phyloP scores from a whole-genome alignment of 345 rosid genomes.

The Bretschneidera sinensis region DNA sequence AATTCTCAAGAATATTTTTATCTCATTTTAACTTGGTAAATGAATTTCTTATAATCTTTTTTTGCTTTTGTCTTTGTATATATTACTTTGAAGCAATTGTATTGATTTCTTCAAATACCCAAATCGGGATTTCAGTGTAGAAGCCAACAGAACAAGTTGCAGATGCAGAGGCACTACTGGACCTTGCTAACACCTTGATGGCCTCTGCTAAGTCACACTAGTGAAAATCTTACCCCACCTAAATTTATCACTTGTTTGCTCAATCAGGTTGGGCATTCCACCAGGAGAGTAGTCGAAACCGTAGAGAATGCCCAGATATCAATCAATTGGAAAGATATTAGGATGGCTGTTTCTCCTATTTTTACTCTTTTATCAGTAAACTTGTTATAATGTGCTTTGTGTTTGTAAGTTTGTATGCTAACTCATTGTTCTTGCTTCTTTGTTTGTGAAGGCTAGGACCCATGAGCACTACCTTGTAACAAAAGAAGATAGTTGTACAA shows the following conservation, averaged over 20 bases:
- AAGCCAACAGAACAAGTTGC: conserved; percentile 92
- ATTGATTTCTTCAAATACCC: neutral
- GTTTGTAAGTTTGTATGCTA: no score
- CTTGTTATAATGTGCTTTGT: conserved; percentile 3
- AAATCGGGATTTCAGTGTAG: conserved; percentile 38
- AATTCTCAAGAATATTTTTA: no score
- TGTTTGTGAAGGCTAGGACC: conserved; percentile 74
- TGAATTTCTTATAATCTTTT: neutral
- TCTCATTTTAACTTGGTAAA: no score
- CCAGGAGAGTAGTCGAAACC: conserved; percentile 22
- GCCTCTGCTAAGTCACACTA: conserved; percentile 62
- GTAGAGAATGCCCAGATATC: conserved; percentile 39
- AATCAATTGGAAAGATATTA: conserved; percentile 71
- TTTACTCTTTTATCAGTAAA: conserved; percentile 5
- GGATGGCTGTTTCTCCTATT: conserved; percentile 54
- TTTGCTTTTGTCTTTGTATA: neutral
- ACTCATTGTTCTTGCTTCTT: neutral
- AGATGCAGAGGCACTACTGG: conserved; percentile 87
- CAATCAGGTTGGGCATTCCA: conserved; percentile 40
- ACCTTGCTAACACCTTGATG: conserved; percentile 57
- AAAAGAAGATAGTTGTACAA: conserved; percentile 39
- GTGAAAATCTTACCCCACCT: conserved; percentile 52
- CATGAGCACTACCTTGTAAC: conserved; percentile 68
- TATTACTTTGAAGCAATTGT: no score
- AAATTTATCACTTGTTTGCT: conserved; percentile 57